Percentiles rank a stretch among this genome's conserved stretches.
phyloP scores from a whole-genome alignment of 2,329 filamentous ascomycete genomes.

The Verticillium klebahnii region DNA sequence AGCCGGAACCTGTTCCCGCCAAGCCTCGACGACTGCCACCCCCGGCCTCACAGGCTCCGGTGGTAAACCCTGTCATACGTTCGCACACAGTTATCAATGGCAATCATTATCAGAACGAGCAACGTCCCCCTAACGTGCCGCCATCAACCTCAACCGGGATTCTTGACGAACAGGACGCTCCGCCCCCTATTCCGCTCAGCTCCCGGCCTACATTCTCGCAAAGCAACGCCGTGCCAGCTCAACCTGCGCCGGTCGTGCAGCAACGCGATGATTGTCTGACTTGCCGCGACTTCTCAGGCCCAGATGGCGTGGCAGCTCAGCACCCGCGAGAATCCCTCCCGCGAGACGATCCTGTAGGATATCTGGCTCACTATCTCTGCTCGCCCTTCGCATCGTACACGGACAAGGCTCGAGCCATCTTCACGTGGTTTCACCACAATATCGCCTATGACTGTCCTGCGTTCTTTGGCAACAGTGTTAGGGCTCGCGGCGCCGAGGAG shows the following conservation, averaged over 20 bases:
- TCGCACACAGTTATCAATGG: slow-evolving; percentile 13
- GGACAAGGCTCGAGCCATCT: slow-evolving; percentile 89
- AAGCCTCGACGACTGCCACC: slow-evolving; percentile 12
- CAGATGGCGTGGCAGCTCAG: slow-evolving; percentile 72
- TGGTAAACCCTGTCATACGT: background rate
- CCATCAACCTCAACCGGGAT: background rate
- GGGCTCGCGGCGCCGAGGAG: slow-evolving; percentile 62
- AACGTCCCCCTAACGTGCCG: background rate
- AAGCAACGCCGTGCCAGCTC: slow-evolving; percentile 38
- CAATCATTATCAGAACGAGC: background rate
- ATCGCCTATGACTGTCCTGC: slow-evolving; percentile 76
- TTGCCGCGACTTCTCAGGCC: slow-evolving; percentile 83
- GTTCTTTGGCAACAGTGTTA: slow-evolving; percentile 71
- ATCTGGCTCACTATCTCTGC: slow-evolving; percentile 75
- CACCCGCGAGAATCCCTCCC: slow-evolving; percentile 72
- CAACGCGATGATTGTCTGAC: slow-evolving; percentile 56
- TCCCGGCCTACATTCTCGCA: slow-evolving; percentile 49
- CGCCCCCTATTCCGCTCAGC: slow-evolving; percentile 47
- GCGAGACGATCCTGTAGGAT: slow-evolving; percentile 57
- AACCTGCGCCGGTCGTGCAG: slow-evolving; percentile 20
- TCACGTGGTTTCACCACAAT: slow-evolving; percentile 95
- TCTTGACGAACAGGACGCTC: slow-evolving; percentile 25
- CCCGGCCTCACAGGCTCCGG: slow-evolving; percentile 1
- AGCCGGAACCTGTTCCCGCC: slow-evolving; percentile 5
- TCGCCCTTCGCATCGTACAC: slow-evolving; percentile 74